Conservation (phyloP, 805 yeast species). For the Debaryomyces castellii region DNA sequence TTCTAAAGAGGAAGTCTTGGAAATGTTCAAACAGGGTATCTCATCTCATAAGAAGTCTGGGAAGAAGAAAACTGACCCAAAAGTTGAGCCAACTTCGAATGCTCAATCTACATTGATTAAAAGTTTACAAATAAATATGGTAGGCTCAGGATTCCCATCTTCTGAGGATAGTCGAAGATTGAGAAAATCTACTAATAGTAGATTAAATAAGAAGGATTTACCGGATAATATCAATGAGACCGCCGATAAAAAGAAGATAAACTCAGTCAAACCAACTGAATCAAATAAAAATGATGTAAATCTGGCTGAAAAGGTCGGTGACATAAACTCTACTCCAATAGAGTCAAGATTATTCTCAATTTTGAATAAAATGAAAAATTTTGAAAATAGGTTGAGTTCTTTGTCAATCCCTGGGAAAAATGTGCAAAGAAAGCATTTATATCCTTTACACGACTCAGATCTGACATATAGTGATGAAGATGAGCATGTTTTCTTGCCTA, state of each 20-base stretch:
- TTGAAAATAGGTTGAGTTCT: slow-evolving; percentile 16
- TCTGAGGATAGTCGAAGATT: slow-evolving; percentile 8
- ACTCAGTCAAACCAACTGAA: background rate
- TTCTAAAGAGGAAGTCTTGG: slow-evolving; percentile 16
- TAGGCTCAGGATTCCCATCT: slow-evolving; percentile 12
- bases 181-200: slow-evolving; percentile 4
- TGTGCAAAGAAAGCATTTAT: background rate
- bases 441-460: background rate
- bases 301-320: background rate
- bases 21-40: slow-evolving; percentile 21
- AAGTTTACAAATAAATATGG: slow-evolving; percentile 23
- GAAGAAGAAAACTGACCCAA: background rate
- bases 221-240: background rate
- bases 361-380: slow-evolving; percentile 20
- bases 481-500: background rate
- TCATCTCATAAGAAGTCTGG: slow-evolving; percentile 6
- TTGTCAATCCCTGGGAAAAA: slow-evolving; percentile 3
- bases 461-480: background rate
- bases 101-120: slow-evolving; percentile 10
- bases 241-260: background rate
- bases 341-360: slow-evolving; percentile 16
- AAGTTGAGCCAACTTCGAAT: slow-evolving; percentile 1
- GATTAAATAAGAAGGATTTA: background rate
- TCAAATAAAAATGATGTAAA: background rate
- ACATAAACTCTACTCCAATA: background rate